Base-by-base conservation (phyloP, 2,329 filamentous ascomycete genomes). In the Fusarium brachygibbosum region DNA sequence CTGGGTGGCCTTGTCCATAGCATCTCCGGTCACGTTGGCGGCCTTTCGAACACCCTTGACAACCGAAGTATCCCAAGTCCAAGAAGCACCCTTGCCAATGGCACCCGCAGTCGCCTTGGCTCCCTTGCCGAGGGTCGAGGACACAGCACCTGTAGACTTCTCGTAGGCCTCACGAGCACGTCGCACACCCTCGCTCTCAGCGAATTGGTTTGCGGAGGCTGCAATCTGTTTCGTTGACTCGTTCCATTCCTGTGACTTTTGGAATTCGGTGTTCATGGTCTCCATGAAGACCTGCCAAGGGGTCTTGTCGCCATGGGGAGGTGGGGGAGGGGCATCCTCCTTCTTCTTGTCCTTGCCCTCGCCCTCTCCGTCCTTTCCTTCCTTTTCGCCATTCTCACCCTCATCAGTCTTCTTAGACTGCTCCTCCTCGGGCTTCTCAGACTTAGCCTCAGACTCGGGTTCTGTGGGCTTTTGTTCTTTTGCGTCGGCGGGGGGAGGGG, bases 211-310 rank as follows among this genome's bases (percentile, higher is more conserved):
- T 19, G 95, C 93, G 8, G 92, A 93, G 49, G 93, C 93, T 19
- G 93, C 92, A 41, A 99, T 87, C 71, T 96, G 93, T 83, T 99
- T 98, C 41, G 95, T 99, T 42, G 93, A 97, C 78, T 99, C 96
- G 77, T 99, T 97, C 96, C 96, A 99, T 80, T 99, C 96, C 78
- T 98, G 97, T 17, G 94, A 98, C 53, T 93, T 92, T 80, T 98
- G 94, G 82, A 99, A 97, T 81, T 99, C 96, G 59, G 86, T 87
- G 79, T 93, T 89, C 81, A 99, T 88, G n/a, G 96, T 99, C 78
- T 99, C 96, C 76, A 93, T 93, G 83, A 99, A 99, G 32, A 99
- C 96, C 79, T 98, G 93, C 94, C 96, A 98, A 55, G 96, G 96
- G 5, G 95, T 96, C 85, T 99, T 99, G 83, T 97, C 94, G 65